Conservation (phyloP, 202 grass and related monocot species). For the Panicum virgatum region DNA sequence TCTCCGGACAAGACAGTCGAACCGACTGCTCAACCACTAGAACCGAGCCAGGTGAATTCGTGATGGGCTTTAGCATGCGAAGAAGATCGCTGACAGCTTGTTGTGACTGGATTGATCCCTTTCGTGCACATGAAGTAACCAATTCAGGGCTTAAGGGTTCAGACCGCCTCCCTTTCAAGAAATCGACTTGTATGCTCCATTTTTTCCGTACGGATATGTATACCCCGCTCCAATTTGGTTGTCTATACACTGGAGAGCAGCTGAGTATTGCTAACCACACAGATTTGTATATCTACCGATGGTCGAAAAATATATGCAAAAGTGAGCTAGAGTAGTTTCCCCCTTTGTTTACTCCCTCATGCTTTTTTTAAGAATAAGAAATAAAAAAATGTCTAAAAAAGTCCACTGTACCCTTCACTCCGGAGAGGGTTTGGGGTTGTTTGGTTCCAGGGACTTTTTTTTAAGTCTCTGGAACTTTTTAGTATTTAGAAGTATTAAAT, state of each 20-base stretch:
- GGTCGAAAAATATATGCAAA: not conserved
- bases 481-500: no score
- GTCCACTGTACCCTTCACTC: no score
- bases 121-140: not conserved
- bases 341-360: not conserved
- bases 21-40: no score
- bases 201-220: not conserved
- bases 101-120: not conserved
- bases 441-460: no score
- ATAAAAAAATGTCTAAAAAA: no score
- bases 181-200: not conserved
- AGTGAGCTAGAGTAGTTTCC: not conserved
- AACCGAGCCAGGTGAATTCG: no score
- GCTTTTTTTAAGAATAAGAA: no score
- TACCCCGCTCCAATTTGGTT: not conserved
- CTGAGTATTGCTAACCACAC: not conserved
- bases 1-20: no score
- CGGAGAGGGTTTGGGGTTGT: no score
- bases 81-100: not conserved
- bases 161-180: not conserved
- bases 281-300: not conserved
- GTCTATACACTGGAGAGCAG: not conserved
- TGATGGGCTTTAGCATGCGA: not conserved
- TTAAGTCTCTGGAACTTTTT: no score
- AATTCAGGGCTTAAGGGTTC: not conserved